Evolutionary conservation across 352 stramenopile species (phyloP).

Genomic region (Peronospora farinosa): DNA sequence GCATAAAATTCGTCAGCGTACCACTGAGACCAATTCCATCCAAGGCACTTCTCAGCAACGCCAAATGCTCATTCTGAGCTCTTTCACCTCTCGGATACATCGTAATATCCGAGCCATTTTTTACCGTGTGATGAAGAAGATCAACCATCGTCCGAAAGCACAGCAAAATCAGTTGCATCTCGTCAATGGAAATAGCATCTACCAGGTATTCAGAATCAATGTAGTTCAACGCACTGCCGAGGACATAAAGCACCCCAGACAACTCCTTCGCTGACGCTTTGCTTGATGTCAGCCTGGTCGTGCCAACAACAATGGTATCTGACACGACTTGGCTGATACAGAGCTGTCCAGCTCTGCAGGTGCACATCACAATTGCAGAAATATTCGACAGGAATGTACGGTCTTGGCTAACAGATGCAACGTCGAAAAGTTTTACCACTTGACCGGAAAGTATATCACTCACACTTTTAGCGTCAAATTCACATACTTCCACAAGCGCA

Average conservation of each 20-base stretch:
- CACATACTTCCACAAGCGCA: conserved; percentile 32
- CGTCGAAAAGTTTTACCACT: conserved; percentile 21
- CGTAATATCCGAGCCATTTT: conserved; percentile 30
- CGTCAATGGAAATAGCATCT: conserved; percentile 8
- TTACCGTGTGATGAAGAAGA: conserved; percentile 23
- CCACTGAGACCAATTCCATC: conserved; percentile 38
- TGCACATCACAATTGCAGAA: conserved; percentile 24
- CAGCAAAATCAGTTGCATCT: conserved; percentile 23
- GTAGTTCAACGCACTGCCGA: conserved; percentile 32
- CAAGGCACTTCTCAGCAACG: conserved; percentile 36
- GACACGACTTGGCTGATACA: conserved; percentile 16
- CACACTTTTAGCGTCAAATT: conserved; percentile 27
- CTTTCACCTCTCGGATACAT: conserved; percentile 34
- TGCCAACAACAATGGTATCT: conserved; percentile 20
- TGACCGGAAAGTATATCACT: conserved; percentile 19
- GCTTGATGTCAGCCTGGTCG: conserved; percentile 16
- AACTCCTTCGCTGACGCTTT: conserved; percentile 6
- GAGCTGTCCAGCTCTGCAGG: conserved; percentile 19
- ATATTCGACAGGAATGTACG: conserved; percentile 37
- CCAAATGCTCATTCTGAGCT: conserved; percentile 36
- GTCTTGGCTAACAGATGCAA: conserved; percentile 23
- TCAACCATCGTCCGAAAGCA: conserved; percentile 27
- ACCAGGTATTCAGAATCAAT: conserved; percentile 13
- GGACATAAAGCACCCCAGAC: conserved; percentile 28
- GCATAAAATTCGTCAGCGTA: conserved; percentile 25